Evolutionary conservation across 768 basidiomycete species (phyloP), one percentile per base, ranked within the genome.

Genomic region (Lactarius akahatsu): DNA sequence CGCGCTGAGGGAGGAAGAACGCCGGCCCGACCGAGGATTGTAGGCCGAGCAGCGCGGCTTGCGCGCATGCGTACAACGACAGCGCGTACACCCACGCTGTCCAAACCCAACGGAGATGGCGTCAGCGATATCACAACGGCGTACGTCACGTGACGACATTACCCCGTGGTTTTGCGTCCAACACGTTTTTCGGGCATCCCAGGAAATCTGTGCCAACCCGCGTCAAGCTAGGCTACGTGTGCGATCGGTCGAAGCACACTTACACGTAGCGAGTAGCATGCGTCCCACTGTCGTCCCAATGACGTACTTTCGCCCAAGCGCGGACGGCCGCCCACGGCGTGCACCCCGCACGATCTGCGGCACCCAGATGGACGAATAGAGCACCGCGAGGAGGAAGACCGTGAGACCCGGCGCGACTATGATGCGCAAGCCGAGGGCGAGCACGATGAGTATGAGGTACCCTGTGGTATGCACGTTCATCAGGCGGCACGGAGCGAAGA

Each of bases 351-450:
- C 79, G 57, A 97, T 92, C 76, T 96, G 94, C 4, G 92, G 88
- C 5, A 89, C 70, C 94, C 94, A 97, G 72, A 95, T 87, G 66
- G 82, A 82, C 7, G 88, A 89, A 75, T 96, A 94, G 63, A 92
- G 82, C 32, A 79, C 74, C 11, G 80, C 83, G 40, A 95, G 82
- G 69, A 90, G 86, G 20, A 88, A 69, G 71, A 91, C 79, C 9
- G 88, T 83, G 54, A 92, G 78, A 0, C 83, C 82, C 1, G 89
- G 85, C 26, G 86, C 85, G 71, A 91, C 71, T 61, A 92, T 86
- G 58, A 94, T 82, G 41, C 90, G 86, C 69, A 94, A 85, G 63
- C 94, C 82, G 64, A 91, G 77, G 15, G 89, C 85, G 64, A 94
- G 76, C 63, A 87, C 87, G 54, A 92, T 73, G 68, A 89, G 85